Base-by-base conservation (phyloP, 225 moss, liverwort and hornwort genomes). In the Marchantia polymorpha region DNA sequence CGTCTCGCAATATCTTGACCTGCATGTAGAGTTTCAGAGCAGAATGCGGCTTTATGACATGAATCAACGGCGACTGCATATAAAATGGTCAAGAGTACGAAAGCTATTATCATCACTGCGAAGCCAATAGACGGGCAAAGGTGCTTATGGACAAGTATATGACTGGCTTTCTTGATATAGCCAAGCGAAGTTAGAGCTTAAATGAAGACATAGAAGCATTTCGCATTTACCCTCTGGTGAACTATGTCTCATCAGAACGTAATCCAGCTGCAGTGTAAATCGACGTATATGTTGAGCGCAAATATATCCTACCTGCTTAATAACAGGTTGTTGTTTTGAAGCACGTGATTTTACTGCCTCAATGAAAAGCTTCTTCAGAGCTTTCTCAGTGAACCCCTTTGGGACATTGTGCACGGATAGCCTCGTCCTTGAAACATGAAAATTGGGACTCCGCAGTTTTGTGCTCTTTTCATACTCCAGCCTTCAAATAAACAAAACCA, bases 371-470 rank as follows among this genome's bases (percentile, higher is more conserved):
- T 89, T 85, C 88, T 99, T 99, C 64, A 99, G 78, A 22, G 91
- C 91, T 82, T 91, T 95, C 79, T 95, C 93, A 71, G 89, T 75
- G 86, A 92, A 84, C 53, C 91, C 88, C 84, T 92, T 99, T 0
- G 99, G 92, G 63, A 99, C 64, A 47, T 99, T 99, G 68, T 99
- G 95, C 27, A 95, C 89, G 77, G 91, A 88, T 81, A 99, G 89
- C 48, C 99, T 90, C 72, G 89, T 95, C 50, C 83, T 92, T 22
- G 99, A 99, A 20, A 99, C 92, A 80, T 99, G 93, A 26, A 99
- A 99, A 81, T 99, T 99, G 15, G 99, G 92, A 83, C 99, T 99
- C 17, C 92, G 89, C 80, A 99, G 77, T 80, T 95, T 99, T 30
- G 99, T 95, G 12, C 90, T 76, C 83, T 95, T 99, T 77, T 95